A percentile compares a stretch with the other conserved stretches of the same genome.
Conservation (phyloP, 1,284 basidiomycete genomes). For the Tremellales sp. region DNA sequence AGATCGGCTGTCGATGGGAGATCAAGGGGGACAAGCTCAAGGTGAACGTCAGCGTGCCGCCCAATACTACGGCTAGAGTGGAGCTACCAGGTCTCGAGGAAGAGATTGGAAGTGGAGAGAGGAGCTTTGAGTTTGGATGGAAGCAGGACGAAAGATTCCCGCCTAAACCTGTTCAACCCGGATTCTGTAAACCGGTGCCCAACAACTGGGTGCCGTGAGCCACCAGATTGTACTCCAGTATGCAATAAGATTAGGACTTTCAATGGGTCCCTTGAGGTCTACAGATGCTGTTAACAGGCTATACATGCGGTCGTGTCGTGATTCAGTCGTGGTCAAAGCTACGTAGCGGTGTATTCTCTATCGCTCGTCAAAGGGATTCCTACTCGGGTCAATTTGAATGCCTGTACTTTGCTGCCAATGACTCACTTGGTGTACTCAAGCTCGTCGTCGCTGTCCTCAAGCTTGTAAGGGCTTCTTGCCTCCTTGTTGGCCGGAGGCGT, state of each 20-base stretch:
- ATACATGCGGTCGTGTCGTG: too few species aligned
- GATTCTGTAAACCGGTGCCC: neutral
- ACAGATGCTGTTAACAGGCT: too few species aligned
- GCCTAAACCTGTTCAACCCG: conserved; percentile 9
- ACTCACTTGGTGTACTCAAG: conserved; percentile 48
- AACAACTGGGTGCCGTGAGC: neutral
- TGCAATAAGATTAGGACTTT: too few species aligned
- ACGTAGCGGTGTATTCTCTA: too few species aligned
- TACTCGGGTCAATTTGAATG: conserved; percentile 5
- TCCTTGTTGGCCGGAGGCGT: conserved; percentile 32
- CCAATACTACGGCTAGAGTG: conserved; percentile 19
- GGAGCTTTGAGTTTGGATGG: conserved; percentile 15
- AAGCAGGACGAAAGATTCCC: conserved; percentile 26
- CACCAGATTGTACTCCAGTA: too few species aligned
- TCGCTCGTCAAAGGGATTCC: conserved; percentile 47
- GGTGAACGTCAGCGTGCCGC: conserved; percentile 20
- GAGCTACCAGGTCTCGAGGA: conserved; percentile 2
- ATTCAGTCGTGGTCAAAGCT: too few species aligned
- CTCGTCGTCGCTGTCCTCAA: conserved; percentile 47
- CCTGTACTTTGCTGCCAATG: neutral
- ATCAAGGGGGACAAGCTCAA: conserved; percentile 9
- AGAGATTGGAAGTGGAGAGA: conserved; percentile 17
- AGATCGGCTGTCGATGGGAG: conserved; percentile 13
- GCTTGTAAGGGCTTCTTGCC: conserved; percentile 14
- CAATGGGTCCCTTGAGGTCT: too few species aligned